Conservation (phyloP, 805 yeast species). For the Wickerhamiella siamensis region DNA sequence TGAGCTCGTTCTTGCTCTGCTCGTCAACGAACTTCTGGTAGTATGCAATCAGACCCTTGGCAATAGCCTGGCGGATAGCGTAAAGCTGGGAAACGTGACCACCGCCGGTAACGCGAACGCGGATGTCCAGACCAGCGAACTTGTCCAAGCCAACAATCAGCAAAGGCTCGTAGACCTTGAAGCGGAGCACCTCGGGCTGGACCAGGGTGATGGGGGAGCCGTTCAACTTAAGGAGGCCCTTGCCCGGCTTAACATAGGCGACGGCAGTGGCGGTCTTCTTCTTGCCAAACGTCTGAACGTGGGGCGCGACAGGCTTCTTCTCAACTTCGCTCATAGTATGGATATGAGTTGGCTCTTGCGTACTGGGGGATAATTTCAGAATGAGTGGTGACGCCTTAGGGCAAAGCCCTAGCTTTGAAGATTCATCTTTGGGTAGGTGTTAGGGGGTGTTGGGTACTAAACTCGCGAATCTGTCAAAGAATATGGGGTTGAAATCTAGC, state of each 20-base stretch:
- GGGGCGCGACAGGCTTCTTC: constrained; percentile 7
- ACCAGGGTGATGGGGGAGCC: constrained; percentile 99
- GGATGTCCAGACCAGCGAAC: constrained; percentile 95
- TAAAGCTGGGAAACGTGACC: constrained; percentile 99
- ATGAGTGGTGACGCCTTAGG: constrained; percentile 1
- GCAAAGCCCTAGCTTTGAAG: constrained; percentile 1
- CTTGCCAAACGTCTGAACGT: constrained; percentile 91
- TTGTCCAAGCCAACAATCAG: constrained; percentile 97
- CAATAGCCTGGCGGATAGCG: constrained; percentile 99
- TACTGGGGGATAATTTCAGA: constrained; percentile 1
- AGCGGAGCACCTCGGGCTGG: constrained; percentile 97
- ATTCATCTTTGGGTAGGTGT: background rate
- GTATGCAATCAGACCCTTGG: constrained; percentile 99
- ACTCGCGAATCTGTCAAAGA: no score
- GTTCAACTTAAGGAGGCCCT: constrained; percentile 97
- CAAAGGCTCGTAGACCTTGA: constrained; percentile 99
- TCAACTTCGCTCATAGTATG: constrained; percentile 5
- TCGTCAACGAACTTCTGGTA: constrained; percentile 99
- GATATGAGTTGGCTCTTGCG: constrained; percentile 1
- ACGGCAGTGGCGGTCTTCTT: constrained; percentile 99
- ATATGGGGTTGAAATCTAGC: no score
- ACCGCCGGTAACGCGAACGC: constrained; percentile 99
- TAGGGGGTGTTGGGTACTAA: background rate
- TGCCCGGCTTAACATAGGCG: constrained; percentile 99
- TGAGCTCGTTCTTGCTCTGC: constrained; percentile 98